A percentile compares a stretch with the other conserved stretches of the same genome.
Evolutionary conservation across 257 asterid species (phyloP).

Genomic region (Ilex asprella): DNA sequence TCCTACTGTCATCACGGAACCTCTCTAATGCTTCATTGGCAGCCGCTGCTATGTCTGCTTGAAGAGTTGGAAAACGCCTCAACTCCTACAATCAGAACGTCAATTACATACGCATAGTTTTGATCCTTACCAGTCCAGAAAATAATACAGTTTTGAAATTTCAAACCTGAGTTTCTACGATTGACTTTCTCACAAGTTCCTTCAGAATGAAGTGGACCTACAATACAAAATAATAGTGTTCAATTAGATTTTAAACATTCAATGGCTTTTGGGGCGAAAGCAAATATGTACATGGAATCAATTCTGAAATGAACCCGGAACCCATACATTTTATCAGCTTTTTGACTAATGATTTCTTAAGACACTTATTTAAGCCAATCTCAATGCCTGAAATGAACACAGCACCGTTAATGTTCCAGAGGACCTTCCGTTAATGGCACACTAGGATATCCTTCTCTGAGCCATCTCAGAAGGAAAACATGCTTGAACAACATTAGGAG

Average conservation of each 20-base stretch:
- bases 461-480: no score
- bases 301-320: background rate
- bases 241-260: background rate
- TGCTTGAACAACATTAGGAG: background rate
- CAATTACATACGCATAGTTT: background rate
- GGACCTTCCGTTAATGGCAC: no score
- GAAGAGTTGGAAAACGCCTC: slow-evolving; percentile 36
- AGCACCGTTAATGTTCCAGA: no score
- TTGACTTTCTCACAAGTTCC: slow-evolving; percentile 38
- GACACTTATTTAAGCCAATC: no score
- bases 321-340: no score
- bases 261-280: background rate
- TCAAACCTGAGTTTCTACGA: slow-evolving; percentile 35
- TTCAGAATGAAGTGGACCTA: slow-evolving; percentile 35
- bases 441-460: no score
- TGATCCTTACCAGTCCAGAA: background rate
- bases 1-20: slow-evolving; percentile 32
- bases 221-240: background rate
- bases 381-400: no score
- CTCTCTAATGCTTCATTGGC: slow-evolving; percentile 34
- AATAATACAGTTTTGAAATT: background rate
- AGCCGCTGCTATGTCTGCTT: slow-evolving; percentile 24
- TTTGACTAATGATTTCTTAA: no score
- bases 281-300: background rate
- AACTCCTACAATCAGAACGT: slow-evolving; percentile 21